Evolutionary conservation across 768 basidiomycete species (phyloP).

Genomic region (Boletus vinaceobasis): DNA sequence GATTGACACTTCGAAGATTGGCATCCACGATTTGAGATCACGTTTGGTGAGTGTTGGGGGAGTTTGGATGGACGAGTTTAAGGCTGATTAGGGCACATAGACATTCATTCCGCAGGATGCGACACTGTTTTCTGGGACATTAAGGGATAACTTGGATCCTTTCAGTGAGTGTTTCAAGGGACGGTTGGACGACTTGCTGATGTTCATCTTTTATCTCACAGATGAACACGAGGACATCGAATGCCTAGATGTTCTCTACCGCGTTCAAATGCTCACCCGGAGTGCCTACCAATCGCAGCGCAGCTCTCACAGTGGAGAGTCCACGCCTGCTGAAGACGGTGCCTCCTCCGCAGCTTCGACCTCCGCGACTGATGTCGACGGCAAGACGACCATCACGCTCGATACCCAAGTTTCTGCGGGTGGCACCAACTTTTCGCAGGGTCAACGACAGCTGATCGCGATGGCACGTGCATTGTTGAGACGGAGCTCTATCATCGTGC

Average conservation of each 20-base stretch:
- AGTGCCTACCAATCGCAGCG: constrained; percentile 46
- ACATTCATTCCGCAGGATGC: constrained; percentile 80
- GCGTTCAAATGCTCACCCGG: constrained; percentile 73
- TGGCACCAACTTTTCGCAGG: constrained; percentile 89
- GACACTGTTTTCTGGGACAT: constrained; percentile 75
- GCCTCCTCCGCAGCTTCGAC: constrained; percentile 41
- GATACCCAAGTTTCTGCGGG: constrained; percentile 82
- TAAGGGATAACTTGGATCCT: constrained; percentile 73
- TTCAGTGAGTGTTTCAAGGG: constrained; percentile 40
- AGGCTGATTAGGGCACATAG: constrained; percentile 35
- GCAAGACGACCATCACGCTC: constrained; percentile 56
- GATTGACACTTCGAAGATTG: constrained; percentile 83
- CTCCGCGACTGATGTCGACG: constrained; percentile 50
- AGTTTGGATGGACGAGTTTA: not conserved
- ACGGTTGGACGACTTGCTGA: not conserved
- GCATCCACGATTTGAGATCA: constrained; percentile 78
- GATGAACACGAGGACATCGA: constrained; percentile 77
- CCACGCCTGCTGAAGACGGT: constrained; percentile 42
- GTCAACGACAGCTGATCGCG: constrained; percentile 84
- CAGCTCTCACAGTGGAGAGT: constrained; percentile 47
- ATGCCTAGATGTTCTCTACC: constrained; percentile 73
- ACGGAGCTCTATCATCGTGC: constrained; percentile 67
- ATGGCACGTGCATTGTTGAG: constrained; percentile 80
- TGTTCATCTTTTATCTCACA: constrained; percentile 19
- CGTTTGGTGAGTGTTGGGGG: constrained; percentile 48